These are phyloP conservation scores for Aristolochia contorta DNA, from an alignment of 164 flowering plant species.

Conservation along the genomic window DNA sequence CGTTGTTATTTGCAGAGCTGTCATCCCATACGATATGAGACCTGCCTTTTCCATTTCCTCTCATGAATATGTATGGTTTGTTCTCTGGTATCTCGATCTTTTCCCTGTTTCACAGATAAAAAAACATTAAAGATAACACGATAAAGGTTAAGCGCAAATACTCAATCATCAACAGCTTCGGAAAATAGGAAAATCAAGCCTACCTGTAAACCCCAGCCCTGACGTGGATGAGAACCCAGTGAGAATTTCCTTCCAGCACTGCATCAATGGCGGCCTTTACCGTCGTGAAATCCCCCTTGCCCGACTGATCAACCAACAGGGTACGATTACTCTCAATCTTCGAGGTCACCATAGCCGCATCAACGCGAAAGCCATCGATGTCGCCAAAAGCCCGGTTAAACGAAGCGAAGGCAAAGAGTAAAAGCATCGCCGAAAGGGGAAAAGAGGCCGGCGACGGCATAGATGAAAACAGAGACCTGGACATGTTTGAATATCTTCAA, in stretches of 20 bases:
- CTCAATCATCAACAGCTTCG: background rate
- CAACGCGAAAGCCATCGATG: slow-evolving; percentile 30
- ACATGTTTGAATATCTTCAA: too few species aligned
- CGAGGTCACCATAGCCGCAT: slow-evolving; percentile 48
- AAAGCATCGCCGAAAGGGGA: background rate
- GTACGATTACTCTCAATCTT: slow-evolving; percentile 52
- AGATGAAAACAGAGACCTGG: too few species aligned
- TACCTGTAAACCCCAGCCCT: slow-evolving; percentile 75
- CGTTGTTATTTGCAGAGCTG: slow-evolving; percentile 36
- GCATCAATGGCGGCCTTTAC: slow-evolving; percentile 74
- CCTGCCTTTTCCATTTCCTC: slow-evolving; percentile 83
- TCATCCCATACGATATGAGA: slow-evolving; percentile 45
- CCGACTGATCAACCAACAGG: slow-evolving; percentile 55
- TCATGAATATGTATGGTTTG: slow-evolving; percentile 76
- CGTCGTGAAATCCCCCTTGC: slow-evolving; percentile 64
- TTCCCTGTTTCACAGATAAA: slow-evolving; percentile 34
- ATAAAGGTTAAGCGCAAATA: background rate
- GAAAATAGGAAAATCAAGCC: too few species aligned
- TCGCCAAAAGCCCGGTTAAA: background rate
- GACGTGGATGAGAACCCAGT: slow-evolving; percentile 73
- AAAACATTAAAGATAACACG: too few species aligned
- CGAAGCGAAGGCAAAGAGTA: background rate
- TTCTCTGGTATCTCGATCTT: slow-evolving; percentile 54
- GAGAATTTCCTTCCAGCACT: slow-evolving; percentile 54
- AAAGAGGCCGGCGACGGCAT: background rate